Base-by-base conservation (phyloP, 2,329 filamentous ascomycete genomes). In the Zymoseptoria tritici region DNA sequence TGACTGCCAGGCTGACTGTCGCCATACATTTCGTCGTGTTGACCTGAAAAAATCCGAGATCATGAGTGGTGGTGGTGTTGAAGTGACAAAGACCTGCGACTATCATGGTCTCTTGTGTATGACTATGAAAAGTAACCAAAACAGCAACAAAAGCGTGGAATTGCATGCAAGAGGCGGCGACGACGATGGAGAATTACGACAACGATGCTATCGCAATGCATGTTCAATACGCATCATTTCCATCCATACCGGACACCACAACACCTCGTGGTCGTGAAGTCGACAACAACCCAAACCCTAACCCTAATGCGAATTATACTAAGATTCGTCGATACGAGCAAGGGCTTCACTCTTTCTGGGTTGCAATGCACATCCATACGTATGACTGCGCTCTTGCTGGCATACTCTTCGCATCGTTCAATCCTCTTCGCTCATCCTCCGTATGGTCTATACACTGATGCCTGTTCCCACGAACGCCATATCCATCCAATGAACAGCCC, bases 261-360 rank as follows among this genome's bases (percentile, higher is more conserved):
- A 46, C 2, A 46, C 36, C 36, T 46, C 36, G 16, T 16, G 16
- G 36, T 7, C 36, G 4, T n/a, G 36, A 46, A 16, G 36, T 46
- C 36, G 36, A n/a, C 13, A 4, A 46, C 26, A 31, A 55, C 54
- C 54, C 54, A 36, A 55, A 55, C 54, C 54, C 54, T 55, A 55
- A 55, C 54, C 54, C 54, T 55, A 20, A 24, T 9, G n/a, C 9
- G 8, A 7, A 9, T 5, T 11, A 29, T 26, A 29, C 20, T 11
- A 53, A 4, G 16, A 46, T 1, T 9, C 9, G 26, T 29, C 2
- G 26, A 29, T 29, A 1, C 26, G 7, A 29, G 26, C 26, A 29
- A 9, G 26, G 26, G 26, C 26, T 29, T 9, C 26, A 9, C 26
- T 29, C 26, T 26, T 5, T 29, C 26, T 1, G 26, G 26, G 2